Evolutionary conservation across 345 rosid genomes (phyloP).

Genomic region (Brassica incana): DNA sequence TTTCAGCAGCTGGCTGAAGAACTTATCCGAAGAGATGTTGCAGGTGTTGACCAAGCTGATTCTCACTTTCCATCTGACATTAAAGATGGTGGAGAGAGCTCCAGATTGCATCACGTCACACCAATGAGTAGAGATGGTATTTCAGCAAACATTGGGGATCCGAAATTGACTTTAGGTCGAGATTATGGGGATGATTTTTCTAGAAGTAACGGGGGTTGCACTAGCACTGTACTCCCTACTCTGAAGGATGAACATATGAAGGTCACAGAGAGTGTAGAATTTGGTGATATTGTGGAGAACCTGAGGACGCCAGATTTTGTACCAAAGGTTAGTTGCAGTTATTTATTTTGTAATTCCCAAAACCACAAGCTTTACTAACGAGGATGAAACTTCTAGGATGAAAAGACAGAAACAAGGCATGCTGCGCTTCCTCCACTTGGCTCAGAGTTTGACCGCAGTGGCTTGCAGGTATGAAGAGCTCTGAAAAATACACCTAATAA

Average conservation of each 20-base stretch:
- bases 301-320: slow-evolving; percentile 51
- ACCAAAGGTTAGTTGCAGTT: slow-evolving; percentile 54
- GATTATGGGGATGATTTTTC: slow-evolving; percentile 42
- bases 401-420: slow-evolving; percentile 51
- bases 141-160: slow-evolving; percentile 41
- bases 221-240: slow-evolving; percentile 31
- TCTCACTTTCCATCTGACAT: slow-evolving; percentile 41
- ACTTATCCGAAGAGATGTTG: slow-evolving; percentile 54
- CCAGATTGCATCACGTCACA: slow-evolving; percentile 41
- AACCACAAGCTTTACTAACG: slow-evolving; percentile 14
- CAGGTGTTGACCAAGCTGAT: slow-evolving; percentile 60
- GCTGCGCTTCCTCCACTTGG: slow-evolving; percentile 56
- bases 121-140: slow-evolving; percentile 45
- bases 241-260: slow-evolving; percentile 40
- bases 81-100: slow-evolving; percentile 42
- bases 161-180: slow-evolving; percentile 50
- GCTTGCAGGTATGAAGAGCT: slow-evolving; percentile 68
- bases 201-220: slow-evolving; percentile 35
- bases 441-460: slow-evolving; percentile 59
- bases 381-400: slow-evolving; percentile 52
- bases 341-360: slow-evolving; percentile 21
- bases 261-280: slow-evolving; percentile 61
- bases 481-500: slow-evolving; percentile 14
- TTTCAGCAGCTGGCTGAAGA: slow-evolving; percentile 83
- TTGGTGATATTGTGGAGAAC: slow-evolving; percentile 66